A percentile compares a stretch with the other conserved stretches of the same genome.
Conservation (phyloP, 192 early-diverging fungal species). For the Podila minutissima region DNA sequence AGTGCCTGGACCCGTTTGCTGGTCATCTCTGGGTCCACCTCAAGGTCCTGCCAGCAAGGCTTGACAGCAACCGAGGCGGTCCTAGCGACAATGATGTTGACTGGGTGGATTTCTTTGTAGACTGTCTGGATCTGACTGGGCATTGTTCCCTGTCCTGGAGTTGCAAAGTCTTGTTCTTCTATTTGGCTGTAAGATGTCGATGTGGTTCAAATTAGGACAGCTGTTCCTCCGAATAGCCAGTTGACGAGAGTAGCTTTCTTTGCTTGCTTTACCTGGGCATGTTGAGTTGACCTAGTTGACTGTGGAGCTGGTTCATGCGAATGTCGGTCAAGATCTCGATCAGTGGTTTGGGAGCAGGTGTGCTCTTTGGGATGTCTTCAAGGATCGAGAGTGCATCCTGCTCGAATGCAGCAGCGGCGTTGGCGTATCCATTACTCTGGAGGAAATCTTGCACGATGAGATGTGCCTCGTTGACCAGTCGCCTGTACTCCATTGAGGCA, state of each 20-base stretch:
- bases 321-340: slow-evolving; percentile 46
- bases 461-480: slow-evolving; percentile 37
- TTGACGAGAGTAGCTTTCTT: not conserved
- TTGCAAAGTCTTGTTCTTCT: slow-evolving; percentile 53
- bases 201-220: not conserved
- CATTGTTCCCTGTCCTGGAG: slow-evolving; percentile 44
- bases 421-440: slow-evolving; percentile 45
- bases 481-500: slow-evolving; percentile 34
- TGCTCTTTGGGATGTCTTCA: slow-evolving; percentile 44
- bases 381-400: slow-evolving; percentile 52
- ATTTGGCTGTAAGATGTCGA: not conserved
- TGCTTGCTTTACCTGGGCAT: slow-evolving; percentile 23
- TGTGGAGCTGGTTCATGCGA: slow-evolving; percentile 42
- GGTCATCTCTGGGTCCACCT: slow-evolving; percentile 17
- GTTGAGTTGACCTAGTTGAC: slow-evolving; percentile 54
- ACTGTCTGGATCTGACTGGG: slow-evolving; percentile 41
- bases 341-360: slow-evolving; percentile 51
- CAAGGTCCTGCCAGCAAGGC: slow-evolving; percentile 33
- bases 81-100: slow-evolving; percentile 67
- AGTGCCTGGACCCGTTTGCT: slow-evolving; percentile 45
- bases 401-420: slow-evolving; percentile 54
- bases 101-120: slow-evolving; percentile 58
- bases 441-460: slow-evolving; percentile 60
- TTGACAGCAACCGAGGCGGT: slow-evolving; percentile 36
- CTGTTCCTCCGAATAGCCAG: too few species aligned